phyloP scores from a whole-genome alignment of 129 eudicot species.

The Artemisia tridentata region DNA sequence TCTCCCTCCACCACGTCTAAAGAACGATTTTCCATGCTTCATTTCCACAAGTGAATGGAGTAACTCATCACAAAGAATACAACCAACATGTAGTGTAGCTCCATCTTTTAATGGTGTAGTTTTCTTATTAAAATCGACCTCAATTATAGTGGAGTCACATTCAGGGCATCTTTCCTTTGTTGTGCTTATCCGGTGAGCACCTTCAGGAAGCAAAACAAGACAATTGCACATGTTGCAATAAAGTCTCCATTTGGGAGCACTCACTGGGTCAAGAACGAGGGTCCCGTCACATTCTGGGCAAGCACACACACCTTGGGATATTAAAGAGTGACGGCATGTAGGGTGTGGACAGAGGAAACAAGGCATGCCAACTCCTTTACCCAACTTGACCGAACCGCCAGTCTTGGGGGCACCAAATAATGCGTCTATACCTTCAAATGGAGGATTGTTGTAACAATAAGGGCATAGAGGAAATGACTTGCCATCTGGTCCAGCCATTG shows the following conservation, averaged over 20 bases:
- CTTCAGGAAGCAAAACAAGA: slow-evolving; percentile 13
- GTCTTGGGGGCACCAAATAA: slow-evolving; percentile 64
- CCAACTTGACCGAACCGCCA: slow-evolving; percentile 47
- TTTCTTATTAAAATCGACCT: slow-evolving; percentile 86
- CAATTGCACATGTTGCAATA: slow-evolving; percentile 73
- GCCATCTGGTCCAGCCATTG: slow-evolving; percentile 89
- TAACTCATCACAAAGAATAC: slow-evolving; percentile 83
- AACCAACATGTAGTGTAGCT: slow-evolving; percentile 58
- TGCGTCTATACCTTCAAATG: slow-evolving; percentile 74
- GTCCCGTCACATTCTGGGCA: slow-evolving; percentile 88
- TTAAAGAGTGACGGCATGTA: slow-evolving; percentile 70
- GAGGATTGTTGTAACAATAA: slow-evolving; percentile 86
- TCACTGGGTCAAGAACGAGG: slow-evolving; percentile 76
- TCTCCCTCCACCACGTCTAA: slow-evolving; percentile 41
- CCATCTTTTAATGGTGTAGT: slow-evolving; percentile 64
- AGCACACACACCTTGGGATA: slow-evolving; percentile 88
- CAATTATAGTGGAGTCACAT: slow-evolving; percentile 65
- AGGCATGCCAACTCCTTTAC: slow-evolving; percentile 94
- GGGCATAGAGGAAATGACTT: slow-evolving; percentile 90
- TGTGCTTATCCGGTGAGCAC: slow-evolving; percentile 69
- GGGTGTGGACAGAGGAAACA: slow-evolving; percentile 90
- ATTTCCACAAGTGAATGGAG: slow-evolving; percentile 80
- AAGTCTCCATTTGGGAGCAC: slow-evolving; percentile 75
- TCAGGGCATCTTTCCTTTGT: slow-evolving; percentile 65
- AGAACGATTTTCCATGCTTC: slow-evolving; percentile 80